These are phyloP conservation scores for Spencermartinsiella europaea DNA, from an alignment of 805 yeast species.

Conservation along the genomic window DNA sequence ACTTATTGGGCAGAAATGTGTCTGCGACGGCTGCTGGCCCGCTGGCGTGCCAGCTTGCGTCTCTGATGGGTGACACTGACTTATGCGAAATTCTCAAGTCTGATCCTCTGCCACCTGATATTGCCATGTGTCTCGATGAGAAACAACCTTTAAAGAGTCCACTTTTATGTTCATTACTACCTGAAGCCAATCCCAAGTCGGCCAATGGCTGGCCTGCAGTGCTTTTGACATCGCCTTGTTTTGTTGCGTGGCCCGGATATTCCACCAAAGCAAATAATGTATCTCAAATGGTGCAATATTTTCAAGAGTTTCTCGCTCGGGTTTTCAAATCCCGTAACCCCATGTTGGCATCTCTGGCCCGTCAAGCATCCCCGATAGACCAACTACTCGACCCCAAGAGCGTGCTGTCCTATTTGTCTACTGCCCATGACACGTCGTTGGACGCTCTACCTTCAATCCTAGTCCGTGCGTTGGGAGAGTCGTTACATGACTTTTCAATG, in stretches of 20 bases:
- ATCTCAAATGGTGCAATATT: background rate
- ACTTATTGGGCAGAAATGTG: conserved; percentile 12
- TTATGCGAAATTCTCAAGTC: conserved; percentile 4
- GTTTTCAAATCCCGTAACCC: background rate
- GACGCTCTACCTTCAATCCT: background rate
- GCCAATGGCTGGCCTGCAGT: background rate
- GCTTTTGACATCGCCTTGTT: background rate
- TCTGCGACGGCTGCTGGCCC: conserved; percentile 11
- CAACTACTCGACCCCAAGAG: background rate
- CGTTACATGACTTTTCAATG: background rate
- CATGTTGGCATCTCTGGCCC: background rate
- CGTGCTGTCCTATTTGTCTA: background rate
- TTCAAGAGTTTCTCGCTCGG: background rate
- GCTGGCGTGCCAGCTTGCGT: conserved; percentile 16
- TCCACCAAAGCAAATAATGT: background rate
- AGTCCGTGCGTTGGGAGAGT: background rate
- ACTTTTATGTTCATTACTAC: background rate
- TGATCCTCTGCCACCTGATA: background rate
- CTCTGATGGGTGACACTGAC: conserved; percentile 7
- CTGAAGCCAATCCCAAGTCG: background rate
- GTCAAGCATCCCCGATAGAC: background rate
- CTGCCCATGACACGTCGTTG: background rate
- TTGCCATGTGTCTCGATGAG: background rate
- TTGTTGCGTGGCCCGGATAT: background rate
- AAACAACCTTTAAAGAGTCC: conserved; percentile 11